These are phyloP conservation scores for Yamadazyma nakazawae DNA, from an alignment of 805 yeast species.

Conservation along the genomic window DNA sequence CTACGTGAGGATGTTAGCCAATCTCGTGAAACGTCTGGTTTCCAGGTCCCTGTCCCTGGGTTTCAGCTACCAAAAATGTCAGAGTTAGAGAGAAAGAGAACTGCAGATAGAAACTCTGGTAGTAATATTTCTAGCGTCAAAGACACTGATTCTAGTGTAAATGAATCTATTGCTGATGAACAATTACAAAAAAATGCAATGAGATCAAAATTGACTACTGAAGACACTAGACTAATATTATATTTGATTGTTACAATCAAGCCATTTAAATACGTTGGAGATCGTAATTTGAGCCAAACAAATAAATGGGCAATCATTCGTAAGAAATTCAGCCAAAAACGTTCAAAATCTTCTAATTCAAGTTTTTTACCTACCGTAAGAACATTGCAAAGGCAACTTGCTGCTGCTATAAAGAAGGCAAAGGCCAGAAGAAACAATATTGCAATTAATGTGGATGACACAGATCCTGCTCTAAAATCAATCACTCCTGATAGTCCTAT, in stretches of 20 bases:
- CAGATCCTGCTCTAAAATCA: slow-evolving; percentile 13
- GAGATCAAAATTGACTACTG: slow-evolving; percentile 24
- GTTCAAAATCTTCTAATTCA: slow-evolving; percentile 3
- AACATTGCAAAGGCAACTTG: slow-evolving; percentile 34
- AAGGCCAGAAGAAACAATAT: slow-evolving; percentile 1
- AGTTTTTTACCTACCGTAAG: slow-evolving; percentile 31
- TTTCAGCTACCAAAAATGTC: not conserved
- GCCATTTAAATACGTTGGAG: slow-evolving; percentile 38
- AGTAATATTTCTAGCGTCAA: not conserved
- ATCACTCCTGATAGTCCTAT: slow-evolving; percentile 19
- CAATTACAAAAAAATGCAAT: not conserved
- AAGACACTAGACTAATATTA: slow-evolving; percentile 29
- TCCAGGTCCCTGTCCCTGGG: not conserved
- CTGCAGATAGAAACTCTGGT: not conserved
- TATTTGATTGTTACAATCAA: slow-evolving; percentile 27
- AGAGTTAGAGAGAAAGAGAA: not conserved
- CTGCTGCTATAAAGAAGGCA: slow-evolving; percentile 31
- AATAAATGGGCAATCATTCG: slow-evolving; percentile 36
- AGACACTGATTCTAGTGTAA: not conserved
- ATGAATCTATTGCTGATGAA: not conserved
- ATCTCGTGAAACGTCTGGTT: not conserved
- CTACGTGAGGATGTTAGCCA: not conserved
- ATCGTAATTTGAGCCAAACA: slow-evolving; percentile 29
- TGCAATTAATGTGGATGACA: not conserved
- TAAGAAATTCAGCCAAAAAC: slow-evolving; percentile 19